Percentiles rank a stretch among this genome's conserved stretches.
phyloP scores from a whole-genome alignment of 129 eudicot genomes.

The Artemisia annua region DNA sequence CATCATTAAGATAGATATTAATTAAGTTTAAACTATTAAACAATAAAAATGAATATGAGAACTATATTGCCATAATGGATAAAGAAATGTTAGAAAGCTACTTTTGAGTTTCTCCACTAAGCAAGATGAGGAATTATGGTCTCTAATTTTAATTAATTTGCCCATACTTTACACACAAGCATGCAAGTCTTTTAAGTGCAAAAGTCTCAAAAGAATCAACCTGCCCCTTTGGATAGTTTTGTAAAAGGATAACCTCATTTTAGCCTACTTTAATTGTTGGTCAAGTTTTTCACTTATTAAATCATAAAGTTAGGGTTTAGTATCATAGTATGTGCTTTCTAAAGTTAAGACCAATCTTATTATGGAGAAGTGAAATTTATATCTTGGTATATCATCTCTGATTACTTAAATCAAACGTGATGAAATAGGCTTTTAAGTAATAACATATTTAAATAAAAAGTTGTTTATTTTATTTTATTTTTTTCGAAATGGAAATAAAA shows the following conservation, averaged over 20 bases:
- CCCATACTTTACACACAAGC: constrained; percentile 55
- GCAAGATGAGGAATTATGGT: constrained; percentile 35
- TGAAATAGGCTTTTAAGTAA: not conserved
- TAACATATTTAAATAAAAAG: constrained; percentile 1
- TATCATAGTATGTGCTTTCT: constrained; percentile 33
- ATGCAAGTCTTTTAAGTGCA: constrained; percentile 39
- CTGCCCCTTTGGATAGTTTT: constrained; percentile 43
- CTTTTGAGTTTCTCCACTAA: constrained; percentile 39
- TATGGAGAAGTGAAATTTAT: not conserved
- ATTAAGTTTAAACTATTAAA: too few species aligned
- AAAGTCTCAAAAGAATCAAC: constrained; percentile 35
- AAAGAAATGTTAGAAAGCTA: constrained; percentile 23
- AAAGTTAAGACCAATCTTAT: constrained; percentile 47
- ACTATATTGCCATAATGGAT: constrained; percentile 1
- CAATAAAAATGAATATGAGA: too few species aligned
- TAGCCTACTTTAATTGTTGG: constrained; percentile 32
- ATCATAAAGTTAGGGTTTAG: constrained; percentile 40
- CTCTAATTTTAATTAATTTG: constrained; percentile 26
- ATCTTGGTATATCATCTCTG: not conserved
- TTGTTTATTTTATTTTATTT: too few species aligned
- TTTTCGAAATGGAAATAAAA: too few species aligned
- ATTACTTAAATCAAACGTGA: constrained; percentile 4
- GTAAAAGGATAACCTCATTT: constrained; percentile 34
- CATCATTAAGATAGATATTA: too few species aligned
- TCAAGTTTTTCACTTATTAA: constrained; percentile 43